Evolutionary conservation across 2,329 filamentous ascomycete genomes (phyloP), one percentile per base, ranked within the genome.

Genomic region (Verticillium nonalfalfae): DNA sequence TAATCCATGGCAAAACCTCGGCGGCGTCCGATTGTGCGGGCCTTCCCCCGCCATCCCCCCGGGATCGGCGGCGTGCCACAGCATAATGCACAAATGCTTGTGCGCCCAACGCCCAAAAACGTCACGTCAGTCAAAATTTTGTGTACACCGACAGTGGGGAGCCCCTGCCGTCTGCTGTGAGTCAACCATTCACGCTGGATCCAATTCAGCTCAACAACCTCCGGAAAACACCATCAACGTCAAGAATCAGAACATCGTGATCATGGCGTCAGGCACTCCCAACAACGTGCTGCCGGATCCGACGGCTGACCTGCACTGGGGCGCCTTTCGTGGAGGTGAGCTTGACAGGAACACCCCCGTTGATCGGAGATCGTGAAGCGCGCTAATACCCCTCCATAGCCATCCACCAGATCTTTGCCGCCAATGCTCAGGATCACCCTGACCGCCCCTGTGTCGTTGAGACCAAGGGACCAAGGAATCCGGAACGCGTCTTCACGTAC

Each of bases 401-500:
- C 15, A 91, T 93, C 68, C 87, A 91, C 68, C 84, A 90, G 62
- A 84, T 87, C 65, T 92, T 92, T 69, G 76, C 79, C 60, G 74
- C 75, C 55, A 89, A 90, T 76, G 90, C 91, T 11, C 74, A 82
- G 70, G 82, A 78, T 63, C 81, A 90, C 69, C 91, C 91, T 1
- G 86, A 90, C 54, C 69, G 73, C 35, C 67, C 68, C 2, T 85
- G 81, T 62, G 81, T 84, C 45, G 70, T 74, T 14, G 82, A 84
- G 69, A 84, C 81, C 60, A 73, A 72, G 68, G 73, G 72, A 13
- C 31, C 26, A 15, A 31, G 57, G 11, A 64, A 57, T 15, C 81
- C 87, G 7, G 79, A 87, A 71, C 81, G 90, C 65, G 77, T 76
- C 57, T 97, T 95, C 75, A 94, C 87, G 31, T 98, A 97, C 74